Base-by-base conservation (phyloP, 2,329 filamentous ascomycete species). In the Lecanoromycetidae sp. region DNA sequence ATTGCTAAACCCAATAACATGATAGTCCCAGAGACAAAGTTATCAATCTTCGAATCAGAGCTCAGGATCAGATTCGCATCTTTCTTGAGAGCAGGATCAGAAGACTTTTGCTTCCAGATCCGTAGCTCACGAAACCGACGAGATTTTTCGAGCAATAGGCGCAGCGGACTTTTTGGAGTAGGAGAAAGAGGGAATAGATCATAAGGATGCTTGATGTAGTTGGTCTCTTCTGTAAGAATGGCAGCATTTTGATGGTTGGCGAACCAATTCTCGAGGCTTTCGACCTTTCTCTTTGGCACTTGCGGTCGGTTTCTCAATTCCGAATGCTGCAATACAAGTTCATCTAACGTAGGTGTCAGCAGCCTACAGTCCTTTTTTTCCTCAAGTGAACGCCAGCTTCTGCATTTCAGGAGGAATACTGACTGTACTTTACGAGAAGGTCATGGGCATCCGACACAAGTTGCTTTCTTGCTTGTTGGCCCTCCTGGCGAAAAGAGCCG, bases 161-260 rank as follows among this genome's bases (percentile, higher is more conserved):
- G 44, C 40, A 47, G 44, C 13, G 44, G 44, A n/a, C 29, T 47
- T 12, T 47, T 47, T 15, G 23, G 8, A 20, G 25, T 29, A n/a
- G 36, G 36, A n/a, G 35, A 36, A 12, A 47, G 6, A 5, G 36
- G 17, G 19, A 47, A 41, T 3, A 47, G 38, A 13, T 41, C 44
- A 5, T 36, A 34, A 13, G 15, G 5, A 5, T 12, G 32, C 1
- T 34, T 47, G 2, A 39, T 47, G 5, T 34, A 47, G 4, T 35
- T 12, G 26, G 37, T 41, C 12, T 47, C 44, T 2, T 4, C 22
- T 1, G 12, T 4, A 12, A 29, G 12, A 8, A 47, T 47, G 4
- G 44, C 37, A n/a, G n/a, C n/a, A 4, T 17, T 23, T 15, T 8
- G 12, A 3, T 41, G 13, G 15, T 47, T 47, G 15, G 20, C n/a